Base-by-base conservation (phyloP, 768 basidiomycete genomes). In the Psilocybe azurescens region DNA sequence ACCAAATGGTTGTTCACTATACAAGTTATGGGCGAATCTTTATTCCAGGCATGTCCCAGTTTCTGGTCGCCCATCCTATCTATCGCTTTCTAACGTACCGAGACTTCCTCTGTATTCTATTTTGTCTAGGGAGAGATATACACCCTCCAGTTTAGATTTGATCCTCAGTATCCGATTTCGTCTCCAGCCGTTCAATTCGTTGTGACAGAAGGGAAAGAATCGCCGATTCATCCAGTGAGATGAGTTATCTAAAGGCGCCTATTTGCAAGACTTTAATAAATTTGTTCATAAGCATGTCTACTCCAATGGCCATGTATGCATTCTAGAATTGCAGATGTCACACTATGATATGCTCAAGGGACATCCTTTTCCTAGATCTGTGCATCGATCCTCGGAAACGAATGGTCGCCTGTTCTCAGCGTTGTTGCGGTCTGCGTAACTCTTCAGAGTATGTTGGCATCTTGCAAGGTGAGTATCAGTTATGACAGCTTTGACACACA, bases 381-480 rank as follows among this genome's bases (percentile, higher is more conserved):
- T 70, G 93, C 91, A 8, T 94, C 91, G 13, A 94, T 96, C 59
- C 85, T 96, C 7, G 94, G 93, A 29, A 90, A 84, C 67, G 94
- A 94, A 65, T 95, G 93, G 93, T 93, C 91, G 9, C 94, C 93
- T 0, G 92, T 94, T n/a, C 76, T 94, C 64, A 93, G 89, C 63
- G 92, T 93, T 20, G 81, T 89, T 29, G 84, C 91, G 2, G 86
- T 95, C 47, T 94, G 92, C 69, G 85, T 94, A 16, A 95, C 94
- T 3, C 75, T 96, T 51, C 94, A 95, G 77, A 93, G 91, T 69
- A 96, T 96, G 94, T 82, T 96, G 60, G 94, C 93, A 24, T 93
- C 91, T 6, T 94, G 91, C 86, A 95, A 93, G 87, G 93, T 91
- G 64, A 50, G 65, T 61, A 50, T 41, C 36, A 16, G 29, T 51